Evolutionary conservation across 1,139 yeast genomes (phyloP), one percentile per base, ranked within the genome.

Genomic region (Suzukiozyma palmioleophila): DNA sequence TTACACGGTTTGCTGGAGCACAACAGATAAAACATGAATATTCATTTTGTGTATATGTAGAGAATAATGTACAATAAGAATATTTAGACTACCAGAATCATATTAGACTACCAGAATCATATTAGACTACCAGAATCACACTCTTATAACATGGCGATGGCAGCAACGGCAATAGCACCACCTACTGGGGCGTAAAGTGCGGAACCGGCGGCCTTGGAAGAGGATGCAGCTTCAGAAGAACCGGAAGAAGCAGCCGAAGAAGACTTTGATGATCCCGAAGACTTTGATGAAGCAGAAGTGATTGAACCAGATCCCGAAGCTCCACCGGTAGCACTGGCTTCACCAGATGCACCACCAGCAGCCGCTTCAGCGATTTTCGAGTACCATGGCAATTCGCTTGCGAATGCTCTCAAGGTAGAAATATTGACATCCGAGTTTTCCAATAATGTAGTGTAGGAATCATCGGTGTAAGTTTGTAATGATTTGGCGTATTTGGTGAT

Each of bases 361-460:
- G 39, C 53, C 11, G 44, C 60, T 7, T 56, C 56, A 12, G 45
- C 52, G 40, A 69, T 53, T 40, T 70, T 54, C 14, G 66, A 37
- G 52, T 60, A 66, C 77, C 77, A 71, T 26, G 76, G 75, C 46
- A 71, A 63, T 30, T 57, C 56, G 31, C 69, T 59, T 30, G 73
- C 76, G 49, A 56, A 70, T 13, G 49, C 44, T 48, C 53, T 59
- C 44, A 71, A 59, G 10, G 56, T 44, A 7, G 47, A 35, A 24
- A 69, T 50, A 40, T 60, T 44, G 15, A 59, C 38, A 13, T 43
- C 45, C 26, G 44, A 54, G 36, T 60, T 48, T 31, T 59, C 55
- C 50, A 69, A 59, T 43, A 70, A 53, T 10, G 75, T 66, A 24
- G 76, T 70, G 53, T 70, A 67, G 14, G 65, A 53, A 44, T 61